Base-by-base conservation (phyloP, 78 protist species). In the Dictyostelium discoideum region DNA sequence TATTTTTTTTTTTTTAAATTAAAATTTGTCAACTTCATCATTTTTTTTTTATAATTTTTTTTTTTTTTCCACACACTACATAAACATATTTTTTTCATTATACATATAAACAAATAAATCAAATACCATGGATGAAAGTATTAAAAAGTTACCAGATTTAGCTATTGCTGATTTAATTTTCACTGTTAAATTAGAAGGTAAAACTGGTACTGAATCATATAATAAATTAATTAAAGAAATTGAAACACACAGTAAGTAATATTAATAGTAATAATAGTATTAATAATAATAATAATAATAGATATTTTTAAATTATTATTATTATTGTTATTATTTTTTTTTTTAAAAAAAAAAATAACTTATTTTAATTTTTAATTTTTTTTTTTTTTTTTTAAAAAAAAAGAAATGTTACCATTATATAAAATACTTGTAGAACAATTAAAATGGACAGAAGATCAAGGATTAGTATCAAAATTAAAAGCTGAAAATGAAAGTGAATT, bases 381-480 rank as follows among this genome's bases (percentile, higher is more conserved):
- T 11, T 16, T 32, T 84, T 20, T 10, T 60, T 60, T 29, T 18
- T 39, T 60, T 37, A 44, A 44, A 44, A 44, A 44, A 44, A 44
- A 14, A 96, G 97, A 96, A 37, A 95, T 97, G 98, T 93, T 92
- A 48, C 98, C 98, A 8, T 84, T 97, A 57, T 98, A 98, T 88
- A 86, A 79, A 48, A 83, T 42, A n/a, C 60, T 93, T n/a, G 96
- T 96, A 83, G 92, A 84, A 46, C 84, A 83, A 72, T 83, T 96
- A 20, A 88, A 86, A 40, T 93, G 96, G 96, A 37, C 13, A 32
- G 93, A 76, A 26, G 98, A 98, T 57, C 77, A 22, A 5, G 65
- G 79, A 16, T 57, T 95, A 20, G 81, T 79, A 8, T 83, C 50
- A 18, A 72, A n/a, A 16, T 46, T 87, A 95, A 74, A 50, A 46